These are phyloP conservation scores for Haberlea rhodopensis DNA, from an alignment of 257 asterid genomes.

Conservation along the genomic window DNA sequence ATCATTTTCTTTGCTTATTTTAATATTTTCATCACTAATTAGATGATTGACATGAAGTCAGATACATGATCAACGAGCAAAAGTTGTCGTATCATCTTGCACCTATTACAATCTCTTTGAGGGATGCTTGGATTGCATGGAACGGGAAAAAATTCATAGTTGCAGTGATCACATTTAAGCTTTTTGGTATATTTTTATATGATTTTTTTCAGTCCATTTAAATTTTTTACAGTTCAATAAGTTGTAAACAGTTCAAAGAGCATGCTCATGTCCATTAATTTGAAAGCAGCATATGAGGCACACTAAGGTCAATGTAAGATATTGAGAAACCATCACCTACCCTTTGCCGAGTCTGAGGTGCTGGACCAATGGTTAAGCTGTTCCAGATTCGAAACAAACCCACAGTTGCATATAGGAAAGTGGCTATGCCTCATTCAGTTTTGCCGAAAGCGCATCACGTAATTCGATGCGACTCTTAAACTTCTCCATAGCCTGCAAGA, in stretches of 20 bases:
- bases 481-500: conserved; percentile 86
- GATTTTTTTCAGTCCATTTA: not conserved
- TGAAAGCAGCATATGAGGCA: not conserved
- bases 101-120: too few species aligned
- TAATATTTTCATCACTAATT: too few species aligned
- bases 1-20: too few species aligned
- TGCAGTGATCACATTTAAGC: too few species aligned
- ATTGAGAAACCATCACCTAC: not conserved
- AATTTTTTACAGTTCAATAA: too few species aligned
- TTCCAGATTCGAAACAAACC: not conserved
- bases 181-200: too few species aligned
- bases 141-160: too few species aligned
- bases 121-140: too few species aligned
- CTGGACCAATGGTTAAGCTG: not conserved
- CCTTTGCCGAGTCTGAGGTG: conserved; percentile 6
- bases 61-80: too few species aligned
- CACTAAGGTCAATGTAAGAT: not conserved
- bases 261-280: not conserved
- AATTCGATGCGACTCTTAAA: conserved; percentile 73
- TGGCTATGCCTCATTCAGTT: conserved; percentile 66
- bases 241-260: not conserved
- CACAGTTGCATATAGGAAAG: conserved; percentile 22
- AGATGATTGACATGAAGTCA: too few species aligned
- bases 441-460: conserved; percentile 68
- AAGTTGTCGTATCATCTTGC: too few species aligned